Percentiles rank a stretch among this genome's conserved stretches.
phyloP scores from a whole-genome alignment of 768 basidiomycete genomes.

The Russula foetens region DNA sequence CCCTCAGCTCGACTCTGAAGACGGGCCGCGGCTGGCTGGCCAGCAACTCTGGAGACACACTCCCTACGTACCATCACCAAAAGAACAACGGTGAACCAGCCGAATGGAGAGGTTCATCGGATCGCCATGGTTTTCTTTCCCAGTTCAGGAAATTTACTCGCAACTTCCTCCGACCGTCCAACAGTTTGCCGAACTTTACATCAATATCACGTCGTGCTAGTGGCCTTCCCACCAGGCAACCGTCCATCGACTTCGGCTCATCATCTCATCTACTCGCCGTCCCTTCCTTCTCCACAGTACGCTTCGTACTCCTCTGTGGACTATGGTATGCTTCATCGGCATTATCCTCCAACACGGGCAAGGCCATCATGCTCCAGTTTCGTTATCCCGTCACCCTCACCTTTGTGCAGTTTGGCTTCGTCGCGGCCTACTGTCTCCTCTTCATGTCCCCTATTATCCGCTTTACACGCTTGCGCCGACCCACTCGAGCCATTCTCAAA shows the following conservation, averaged over 20 bases:
- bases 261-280: slow-evolving; percentile 1
- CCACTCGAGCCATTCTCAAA: slow-evolving; percentile 62
- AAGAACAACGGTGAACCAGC: neutral
- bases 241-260: neutral
- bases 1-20: slow-evolving; percentile 20
- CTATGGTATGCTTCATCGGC: slow-evolving; percentile 95
- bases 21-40: slow-evolving; percentile 16
- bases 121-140: neutral
- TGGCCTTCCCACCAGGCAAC: neutral
- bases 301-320: slow-evolving; percentile 73
- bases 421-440: slow-evolving; percentile 77
- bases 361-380: slow-evolving; percentile 88
- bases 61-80: slow-evolving; percentile 4
- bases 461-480: slow-evolving; percentile 59
- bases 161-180: slow-evolving; percentile 7
- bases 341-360: slow-evolving; percentile 93
- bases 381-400: slow-evolving; percentile 95
- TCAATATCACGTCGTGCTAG: slow-evolving; percentile 2
- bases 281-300: slow-evolving; percentile 29
- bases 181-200: slow-evolving; percentile 3
- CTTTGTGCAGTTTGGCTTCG: slow-evolving; percentile 95
- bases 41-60: neutral
- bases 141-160: slow-evolving; percentile 5
- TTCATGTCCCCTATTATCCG: slow-evolving; percentile 70
- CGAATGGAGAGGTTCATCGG: neutral